Base-by-base conservation (phyloP, 441 rosid species). In the Caryocar brasiliense region DNA sequence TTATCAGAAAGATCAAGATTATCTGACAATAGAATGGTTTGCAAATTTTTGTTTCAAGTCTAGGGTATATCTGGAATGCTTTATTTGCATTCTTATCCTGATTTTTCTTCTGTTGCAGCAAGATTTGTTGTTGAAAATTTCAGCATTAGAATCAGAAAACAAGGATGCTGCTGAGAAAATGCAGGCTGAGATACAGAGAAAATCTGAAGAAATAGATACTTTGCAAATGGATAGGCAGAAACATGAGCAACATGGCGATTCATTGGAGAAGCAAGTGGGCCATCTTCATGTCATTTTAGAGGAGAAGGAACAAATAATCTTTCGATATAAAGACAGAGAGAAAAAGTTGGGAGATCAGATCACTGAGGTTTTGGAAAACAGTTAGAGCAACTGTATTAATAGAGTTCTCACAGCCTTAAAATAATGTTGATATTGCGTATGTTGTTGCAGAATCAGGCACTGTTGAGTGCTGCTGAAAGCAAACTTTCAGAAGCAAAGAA, bases 401-500 rank as follows among this genome's bases (percentile, higher is more conserved):
- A n/a, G 48, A 40, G 33, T 45, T 37, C 42, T 21, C 23, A 48
- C 50, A 33, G 49, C 51, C 32, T 53, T 20, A 12, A 7, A 36
- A 27, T 47, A 23, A 52, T 44, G 42, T 53, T 45, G 46, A 48
- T 47, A 3, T 18, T 41, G 38, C 61, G 17, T 57, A 17, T 42
- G 24, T 55, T 48, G 17, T 34, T 66, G 72, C 87, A 91, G 98
- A 68, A 66, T 62, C 85, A 72, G 30, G 77, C 67, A 55, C 47
- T 63, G 58, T 62, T 86, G 42, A 47, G 51, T 65, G 67, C 84
- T 55, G 71, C 83, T 70, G 95, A 81, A 64, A 70, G 71, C 29
- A 86, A 71, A 62, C 85, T 91, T 37, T 62, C 57, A 28, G 92
- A 86, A 70, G 85, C 83, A 22, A 78, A 74, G 74, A 81, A 64